Evolutionary conservation across 1,139 yeast species (phyloP), one percentile per base, ranked within the genome.

Genomic region (Debaryomyces sp.): DNA sequence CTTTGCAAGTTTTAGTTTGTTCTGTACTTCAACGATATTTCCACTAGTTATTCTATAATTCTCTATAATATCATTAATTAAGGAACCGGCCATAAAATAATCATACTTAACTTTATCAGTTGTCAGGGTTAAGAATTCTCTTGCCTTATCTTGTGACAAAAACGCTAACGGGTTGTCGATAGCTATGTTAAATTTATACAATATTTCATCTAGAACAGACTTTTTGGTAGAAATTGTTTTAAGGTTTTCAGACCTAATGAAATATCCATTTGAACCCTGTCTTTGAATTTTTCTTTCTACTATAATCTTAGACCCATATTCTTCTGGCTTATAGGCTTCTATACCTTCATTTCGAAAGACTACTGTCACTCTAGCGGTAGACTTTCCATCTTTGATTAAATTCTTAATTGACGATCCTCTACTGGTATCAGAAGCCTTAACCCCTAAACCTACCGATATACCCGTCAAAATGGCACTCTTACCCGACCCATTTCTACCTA

Each of bases 401-500:
- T 81, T 84, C 56, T 81, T 85, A 41, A 89, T 73, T 6, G 85
- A 80, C 8, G 82, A 73, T 5, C 96, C 98, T 64, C 99, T 79
- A 59, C 87, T 87, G 0, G 99, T 94, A 48, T 85, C 91, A n/a
- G 85, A 77, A 0, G 98, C 97, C 59, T 86, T 88, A 1, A 96
- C 96, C n/a, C 99, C 99, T 8, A 94, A 71, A 5, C 97, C 96
- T 10, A 91, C 87, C 2, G 95, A 84, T 5, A 95, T 84, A 1
- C 97, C 98, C 0, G 98, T 92, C 52, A 95, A 71, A 29, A 95
- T 80, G 1, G 99, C 97, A 66, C 95, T 85, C 62, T 95, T 95
- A 29, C 99, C 99, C 30, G 96, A 86, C 2, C 99, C 99, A 61
- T 95, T 95, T 54, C 89, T 81, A 10, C 99, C 99, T 33, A 91